These are phyloP conservation scores for Penicillium sp. DNA, from an alignment of 2,329 filamentous ascomycete genomes.

Conservation along the genomic window DNA sequence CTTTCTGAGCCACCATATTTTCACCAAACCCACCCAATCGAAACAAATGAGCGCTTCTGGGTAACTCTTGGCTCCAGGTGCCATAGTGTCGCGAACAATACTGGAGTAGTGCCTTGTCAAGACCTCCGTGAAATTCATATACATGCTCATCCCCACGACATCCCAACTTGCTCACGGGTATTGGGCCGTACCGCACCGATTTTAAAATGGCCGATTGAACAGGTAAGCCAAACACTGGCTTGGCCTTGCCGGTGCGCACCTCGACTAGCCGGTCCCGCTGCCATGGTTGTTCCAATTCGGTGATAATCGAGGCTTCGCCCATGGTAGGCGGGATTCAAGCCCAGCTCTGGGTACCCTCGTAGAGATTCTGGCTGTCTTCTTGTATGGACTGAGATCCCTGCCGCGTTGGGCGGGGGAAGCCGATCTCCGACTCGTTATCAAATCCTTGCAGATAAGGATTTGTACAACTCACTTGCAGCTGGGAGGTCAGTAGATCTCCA, in stretches of 20 bases:
- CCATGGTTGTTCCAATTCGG: not conserved
- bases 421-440: too few species aligned
- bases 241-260: not conserved
- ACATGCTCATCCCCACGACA: constrained; percentile 4
- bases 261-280: not conserved
- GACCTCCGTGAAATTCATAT: constrained; percentile 58
- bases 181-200: not conserved
- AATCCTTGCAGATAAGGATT: too few species aligned
- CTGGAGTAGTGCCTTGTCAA: constrained; percentile 63
- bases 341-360: not conserved
- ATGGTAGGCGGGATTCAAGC: not conserved
- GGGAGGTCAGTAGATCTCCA: not conserved
- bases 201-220: not conserved
- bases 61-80: constrained; percentile 54
- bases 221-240: not conserved
- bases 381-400: too few species aligned
- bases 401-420: too few species aligned
- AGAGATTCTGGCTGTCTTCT: too few species aligned
- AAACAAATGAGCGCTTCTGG: constrained; percentile 47
- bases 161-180: not conserved
- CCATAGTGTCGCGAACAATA: constrained; percentile 63
- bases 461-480: too few species aligned
- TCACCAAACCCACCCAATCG: constrained; percentile 6
- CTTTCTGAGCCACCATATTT: constrained; percentile 1
- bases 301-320: not conserved